Percentiles rank a stretch among this genome's conserved stretches.
Evolutionary conservation across 345 rosid genomes (phyloP).

Genomic region (Populus pruinosa): DNA sequence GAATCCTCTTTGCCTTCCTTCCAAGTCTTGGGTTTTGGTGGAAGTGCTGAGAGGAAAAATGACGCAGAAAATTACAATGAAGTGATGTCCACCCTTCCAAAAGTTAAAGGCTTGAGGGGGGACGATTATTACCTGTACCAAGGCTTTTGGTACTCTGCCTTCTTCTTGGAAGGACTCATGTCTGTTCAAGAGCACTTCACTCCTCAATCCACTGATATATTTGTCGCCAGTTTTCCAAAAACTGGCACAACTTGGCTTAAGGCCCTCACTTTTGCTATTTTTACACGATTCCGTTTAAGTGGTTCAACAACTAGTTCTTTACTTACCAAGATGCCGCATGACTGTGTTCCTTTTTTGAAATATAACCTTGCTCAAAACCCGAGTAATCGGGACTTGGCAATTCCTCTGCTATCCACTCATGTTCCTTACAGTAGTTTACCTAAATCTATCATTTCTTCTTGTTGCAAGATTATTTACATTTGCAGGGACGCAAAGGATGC

Average conservation of each 20-base stretch:
- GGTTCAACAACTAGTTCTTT: no score
- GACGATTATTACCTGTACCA: no score
- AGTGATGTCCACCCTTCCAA: no score
- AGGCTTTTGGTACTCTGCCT: no score
- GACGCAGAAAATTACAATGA: no score
- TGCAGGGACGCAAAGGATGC: neutral
- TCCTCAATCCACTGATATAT: neutral
- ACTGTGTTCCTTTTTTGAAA: neutral
- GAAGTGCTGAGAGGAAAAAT: no score
- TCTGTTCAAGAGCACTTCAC: no score
- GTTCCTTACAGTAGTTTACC: neutral
- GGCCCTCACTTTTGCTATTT: neutral
- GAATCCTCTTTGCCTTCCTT: no score
- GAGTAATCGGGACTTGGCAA: no score
- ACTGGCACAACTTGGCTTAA: neutral
- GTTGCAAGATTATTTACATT: neutral
- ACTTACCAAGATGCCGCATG: neutral
- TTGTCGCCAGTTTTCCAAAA: neutral
- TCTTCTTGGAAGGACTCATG: no score
- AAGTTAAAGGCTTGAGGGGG: no score
- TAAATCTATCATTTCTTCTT: neutral
- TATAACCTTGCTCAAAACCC: neutral
- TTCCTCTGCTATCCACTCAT: neutral
- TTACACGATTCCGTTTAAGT: neutral
- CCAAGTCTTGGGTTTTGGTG: no score